phyloP scores from a whole-genome alignment of 371 early-diverging fungal species.

The Rhizomucor pusillus region DNA sequence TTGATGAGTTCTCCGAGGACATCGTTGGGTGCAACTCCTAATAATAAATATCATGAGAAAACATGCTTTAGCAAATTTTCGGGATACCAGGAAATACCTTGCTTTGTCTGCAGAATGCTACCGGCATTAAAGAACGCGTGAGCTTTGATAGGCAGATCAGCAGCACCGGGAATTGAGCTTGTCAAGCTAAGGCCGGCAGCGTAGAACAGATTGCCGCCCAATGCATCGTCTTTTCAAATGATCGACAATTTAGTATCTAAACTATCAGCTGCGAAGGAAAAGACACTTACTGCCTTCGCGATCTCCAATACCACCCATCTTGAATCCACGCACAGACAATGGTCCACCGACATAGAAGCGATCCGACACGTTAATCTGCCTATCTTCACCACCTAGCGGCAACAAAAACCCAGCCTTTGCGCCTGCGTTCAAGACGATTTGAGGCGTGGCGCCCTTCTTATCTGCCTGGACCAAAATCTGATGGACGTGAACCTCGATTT shows the following conservation, averaged over 20 bases:
- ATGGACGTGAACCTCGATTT: slow-evolving; percentile 56
- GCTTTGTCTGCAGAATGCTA: slow-evolving; percentile 52
- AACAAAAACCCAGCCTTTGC: slow-evolving; percentile 60
- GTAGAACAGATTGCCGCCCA: slow-evolving; percentile 88
- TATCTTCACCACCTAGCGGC: slow-evolving; percentile 42
- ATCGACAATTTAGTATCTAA: not conserved
- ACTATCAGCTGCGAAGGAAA: too few relatives aligned
- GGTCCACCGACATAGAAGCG: slow-evolving; percentile 89
- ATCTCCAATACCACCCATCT: slow-evolving; percentile 83
- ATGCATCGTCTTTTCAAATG: slow-evolving; percentile 62
- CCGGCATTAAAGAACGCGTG: slow-evolving; percentile 92
- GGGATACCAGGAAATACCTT: slow-evolving; percentile 27
- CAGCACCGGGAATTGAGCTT: slow-evolving; percentile 72
- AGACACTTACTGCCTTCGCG: slow-evolving; percentile 63
- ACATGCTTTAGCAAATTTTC: not conserved
- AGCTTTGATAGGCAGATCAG: slow-evolving; percentile 62
- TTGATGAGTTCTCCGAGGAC: slow-evolving; percentile 38
- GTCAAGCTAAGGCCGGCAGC: slow-evolving; percentile 80
- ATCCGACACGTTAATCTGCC: slow-evolving; percentile 65
- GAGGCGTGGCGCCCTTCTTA: too few relatives aligned
- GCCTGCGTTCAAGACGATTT: slow-evolving; percentile 38
- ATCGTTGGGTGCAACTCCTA: slow-evolving; percentile 18
- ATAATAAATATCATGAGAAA: not conserved
- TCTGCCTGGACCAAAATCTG: slow-evolving; percentile 13
- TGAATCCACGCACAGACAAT: slow-evolving; percentile 84